These are phyloP conservation scores for Microthyrium microscopicum DNA, from an alignment of 2,329 filamentous ascomycete species.

Conservation along the genomic window DNA sequence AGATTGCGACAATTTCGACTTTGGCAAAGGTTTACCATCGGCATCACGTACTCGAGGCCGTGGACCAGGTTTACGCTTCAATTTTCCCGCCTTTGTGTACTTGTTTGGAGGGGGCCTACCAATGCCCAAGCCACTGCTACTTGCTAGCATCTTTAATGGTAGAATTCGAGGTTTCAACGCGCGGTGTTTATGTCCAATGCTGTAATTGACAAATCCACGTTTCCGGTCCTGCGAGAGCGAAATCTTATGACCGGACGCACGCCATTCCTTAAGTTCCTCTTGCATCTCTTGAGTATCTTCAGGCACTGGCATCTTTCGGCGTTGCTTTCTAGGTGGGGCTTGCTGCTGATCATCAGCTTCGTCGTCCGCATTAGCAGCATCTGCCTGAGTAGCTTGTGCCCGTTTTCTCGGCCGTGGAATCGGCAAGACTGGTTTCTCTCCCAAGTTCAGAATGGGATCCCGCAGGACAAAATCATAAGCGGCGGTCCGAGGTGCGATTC, in stretches of 20 bases:
- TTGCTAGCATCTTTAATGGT: too few relatives aligned
- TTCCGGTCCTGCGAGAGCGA: neutral
- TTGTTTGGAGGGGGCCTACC: too few relatives aligned
- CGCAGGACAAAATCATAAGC: too few relatives aligned
- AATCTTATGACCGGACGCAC: neutral
- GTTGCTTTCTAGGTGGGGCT: neutral
- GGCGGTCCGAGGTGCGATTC: too few relatives aligned
- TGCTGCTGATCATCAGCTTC: neutral
- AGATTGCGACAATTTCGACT: too few relatives aligned
- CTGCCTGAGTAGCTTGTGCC: neutral
- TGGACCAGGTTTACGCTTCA: too few relatives aligned
- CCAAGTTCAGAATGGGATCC: neutral
- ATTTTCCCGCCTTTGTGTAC: too few relatives aligned
- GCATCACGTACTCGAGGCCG: too few relatives aligned
- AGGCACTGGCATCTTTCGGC: neutral
- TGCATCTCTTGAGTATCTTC: neutral
- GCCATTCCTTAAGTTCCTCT: neutral
- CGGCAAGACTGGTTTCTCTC: neutral
- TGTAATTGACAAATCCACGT: conserved; percentile 5
- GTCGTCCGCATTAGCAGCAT: neutral
- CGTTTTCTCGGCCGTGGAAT: neutral
- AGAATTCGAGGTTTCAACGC: too few relatives aligned
- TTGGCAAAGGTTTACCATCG: too few relatives aligned
- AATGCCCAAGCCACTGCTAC: too few relatives aligned
- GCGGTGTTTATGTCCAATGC: conserved; percentile 1